A percentile compares a stretch with the other conserved stretches of the same genome.
Evolutionary conservation across 352 stramenopile species (phyloP).

Genomic region (Phytopythium boreale): DNA sequence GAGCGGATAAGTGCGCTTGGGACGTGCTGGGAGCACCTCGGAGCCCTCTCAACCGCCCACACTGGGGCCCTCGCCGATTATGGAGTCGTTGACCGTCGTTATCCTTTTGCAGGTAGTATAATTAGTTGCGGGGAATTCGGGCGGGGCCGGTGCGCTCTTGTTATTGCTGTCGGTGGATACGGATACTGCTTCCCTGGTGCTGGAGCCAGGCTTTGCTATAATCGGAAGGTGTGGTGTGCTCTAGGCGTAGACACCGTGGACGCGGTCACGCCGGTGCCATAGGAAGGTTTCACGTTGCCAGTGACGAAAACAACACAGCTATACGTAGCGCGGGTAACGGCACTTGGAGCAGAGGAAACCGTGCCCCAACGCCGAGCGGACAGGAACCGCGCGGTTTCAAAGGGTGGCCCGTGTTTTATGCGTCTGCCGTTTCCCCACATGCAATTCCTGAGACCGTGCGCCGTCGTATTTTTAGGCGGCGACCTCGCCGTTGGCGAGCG

Average conservation of each 20-base stretch:
- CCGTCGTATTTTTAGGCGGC: neutral
- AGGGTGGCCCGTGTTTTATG: neutral
- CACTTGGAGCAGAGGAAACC: neutral
- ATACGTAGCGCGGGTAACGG: too few relatives aligned
- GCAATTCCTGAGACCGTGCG: neutral
- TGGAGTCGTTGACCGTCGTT: neutral
- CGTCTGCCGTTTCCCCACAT: neutral
- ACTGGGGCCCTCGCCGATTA: neutral
- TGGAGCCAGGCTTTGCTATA: neutral
- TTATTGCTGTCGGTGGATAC: neutral
- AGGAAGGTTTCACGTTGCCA: neutral
- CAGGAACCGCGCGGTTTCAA: neutral
- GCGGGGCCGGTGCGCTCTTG: neutral
- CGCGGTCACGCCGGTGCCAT: too few relatives aligned
- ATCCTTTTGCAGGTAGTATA: neutral
- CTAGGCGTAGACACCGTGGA: neutral
- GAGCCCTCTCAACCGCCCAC: neutral
- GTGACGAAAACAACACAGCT: neutral
- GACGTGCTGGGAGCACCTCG: neutral
- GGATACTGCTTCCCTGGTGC: neutral
- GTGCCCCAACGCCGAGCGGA: too few relatives aligned
- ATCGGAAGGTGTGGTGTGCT: neutral
- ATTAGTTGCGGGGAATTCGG: neutral
- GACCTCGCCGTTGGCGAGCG: conserved; percentile 1
- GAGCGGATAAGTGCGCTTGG: neutral